Evolutionary conservation across 768 basidiomycete genomes (phyloP).

Genomic region (Leccinum fibrillosum): DNA sequence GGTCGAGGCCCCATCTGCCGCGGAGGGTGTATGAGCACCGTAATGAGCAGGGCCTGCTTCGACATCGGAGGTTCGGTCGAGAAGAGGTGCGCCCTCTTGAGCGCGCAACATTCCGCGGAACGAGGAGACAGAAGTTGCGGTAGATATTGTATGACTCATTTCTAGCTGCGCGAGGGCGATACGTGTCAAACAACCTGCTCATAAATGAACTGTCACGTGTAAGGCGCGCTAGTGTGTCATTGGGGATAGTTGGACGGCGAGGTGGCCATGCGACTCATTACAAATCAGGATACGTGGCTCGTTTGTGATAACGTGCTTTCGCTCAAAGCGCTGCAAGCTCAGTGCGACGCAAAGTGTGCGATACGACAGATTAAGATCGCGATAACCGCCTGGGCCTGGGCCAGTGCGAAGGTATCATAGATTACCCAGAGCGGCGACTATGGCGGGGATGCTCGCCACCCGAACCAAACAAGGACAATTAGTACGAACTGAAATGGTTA

Average conservation of each 20-base stretch:
- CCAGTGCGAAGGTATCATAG: neutral
- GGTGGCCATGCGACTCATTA: too few relatives aligned
- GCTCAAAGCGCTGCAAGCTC: too few relatives aligned
- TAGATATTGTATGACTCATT: constrained; percentile 26
- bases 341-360: too few relatives aligned
- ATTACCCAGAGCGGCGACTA: constrained; percentile 1
- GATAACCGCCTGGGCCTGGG: too few relatives aligned
- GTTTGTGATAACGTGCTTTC: too few relatives aligned
- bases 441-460: constrained; percentile 18
- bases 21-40: constrained; percentile 11
- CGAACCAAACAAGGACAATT: constrained; percentile 28
- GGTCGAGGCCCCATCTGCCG: constrained; percentile 16
- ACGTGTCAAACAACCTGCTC: too few relatives aligned
- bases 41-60: constrained; percentile 26
- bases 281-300: too few relatives aligned
- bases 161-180: neutral
- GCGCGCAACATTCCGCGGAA: constrained; percentile 22
- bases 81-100: constrained; percentile 24
- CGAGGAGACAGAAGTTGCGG: constrained; percentile 27
- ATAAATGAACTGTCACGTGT: too few relatives aligned
- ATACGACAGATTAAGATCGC: too few relatives aligned
- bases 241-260: too few relatives aligned
- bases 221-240: too few relatives aligned
- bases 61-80: constrained; percentile 20
- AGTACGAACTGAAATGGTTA: constrained; percentile 15